Evolutionary conservation across 352 stramenopile genomes (phyloP).

Genomic region (Thalassiosira pacifica): DNA sequence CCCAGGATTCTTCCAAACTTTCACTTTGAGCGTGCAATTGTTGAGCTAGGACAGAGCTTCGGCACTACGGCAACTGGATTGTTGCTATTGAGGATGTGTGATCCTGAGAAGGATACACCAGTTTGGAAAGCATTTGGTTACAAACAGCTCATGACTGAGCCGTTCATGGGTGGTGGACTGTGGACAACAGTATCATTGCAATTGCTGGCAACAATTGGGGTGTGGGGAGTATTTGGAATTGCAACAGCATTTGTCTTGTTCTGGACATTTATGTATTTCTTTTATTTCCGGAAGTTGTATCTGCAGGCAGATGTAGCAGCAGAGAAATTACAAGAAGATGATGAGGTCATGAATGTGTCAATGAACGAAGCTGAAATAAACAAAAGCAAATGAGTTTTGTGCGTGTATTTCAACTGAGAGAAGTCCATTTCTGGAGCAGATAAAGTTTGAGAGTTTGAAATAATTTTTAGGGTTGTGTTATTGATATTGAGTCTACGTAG

Average conservation of each 20-base stretch:
- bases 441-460: neutral
- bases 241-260: slow-evolving; percentile 7
- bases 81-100: slow-evolving; percentile 6
- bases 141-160: slow-evolving; percentile 21
- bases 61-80: slow-evolving; percentile 8
- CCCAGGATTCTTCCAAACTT: neutral
- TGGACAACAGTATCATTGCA: slow-evolving; percentile 19
- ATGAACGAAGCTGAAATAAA: neutral
- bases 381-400: neutral
- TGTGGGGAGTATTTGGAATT: slow-evolving; percentile 16
- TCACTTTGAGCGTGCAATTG: neutral
- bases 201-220: neutral
- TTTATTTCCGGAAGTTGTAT: neutral
- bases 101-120: slow-evolving; percentile 17
- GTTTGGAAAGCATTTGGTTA: slow-evolving; percentile 21
- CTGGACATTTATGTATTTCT: slow-evolving; percentile 3
- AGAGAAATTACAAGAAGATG: neutral
- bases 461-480: too few species aligned
- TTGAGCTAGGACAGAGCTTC: slow-evolving; percentile 8
- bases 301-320: neutral
- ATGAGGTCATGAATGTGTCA: neutral
- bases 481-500: neutral
- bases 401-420: neutral
- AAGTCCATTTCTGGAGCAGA: neutral
- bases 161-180: slow-evolving; percentile 10